Conservation (phyloP, 1,284 basidiomycete genomes). For the Athelia sp. region DNA sequence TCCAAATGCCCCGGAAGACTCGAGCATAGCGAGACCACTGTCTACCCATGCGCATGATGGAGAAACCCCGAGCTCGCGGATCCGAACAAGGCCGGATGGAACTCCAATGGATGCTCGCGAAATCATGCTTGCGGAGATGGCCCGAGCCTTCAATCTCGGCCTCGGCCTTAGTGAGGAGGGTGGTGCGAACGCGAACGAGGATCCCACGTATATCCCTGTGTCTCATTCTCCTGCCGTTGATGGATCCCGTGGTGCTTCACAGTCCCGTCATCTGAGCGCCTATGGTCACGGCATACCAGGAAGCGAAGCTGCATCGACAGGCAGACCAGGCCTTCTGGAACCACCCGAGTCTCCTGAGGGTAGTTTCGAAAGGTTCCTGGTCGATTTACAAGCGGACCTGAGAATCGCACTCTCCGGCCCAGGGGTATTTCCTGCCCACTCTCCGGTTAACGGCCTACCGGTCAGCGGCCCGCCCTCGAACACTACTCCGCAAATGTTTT, state of each 20-base stretch:
- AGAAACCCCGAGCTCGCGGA: slow-evolving; percentile 2
- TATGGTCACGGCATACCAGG: background rate
- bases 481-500: no score
- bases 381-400: slow-evolving; percentile 68
- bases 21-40: slow-evolving; percentile 1
- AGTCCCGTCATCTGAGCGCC: no score
- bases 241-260: background rate
- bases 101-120: slow-evolving; percentile 46
- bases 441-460: no score
- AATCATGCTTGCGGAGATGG: slow-evolving; percentile 69
- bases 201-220: background rate
- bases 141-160: slow-evolving; percentile 68
- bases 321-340: background rate
- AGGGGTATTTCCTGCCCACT: background rate
- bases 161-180: slow-evolving; percentile 39
- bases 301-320: background rate
- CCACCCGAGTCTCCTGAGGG: slow-evolving; percentile 45
- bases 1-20: background rate
- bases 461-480: background rate
- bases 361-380: slow-evolving; percentile 71
- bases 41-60: background rate
- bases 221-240: background rate
- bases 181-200: background rate
- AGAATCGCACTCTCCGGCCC: slow-evolving; percentile 40
- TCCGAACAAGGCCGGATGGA: slow-evolving; percentile 16